Evolutionary conservation across 768 basidiomycete species (phyloP).

Genomic region (Antrodiella citrinella): DNA sequence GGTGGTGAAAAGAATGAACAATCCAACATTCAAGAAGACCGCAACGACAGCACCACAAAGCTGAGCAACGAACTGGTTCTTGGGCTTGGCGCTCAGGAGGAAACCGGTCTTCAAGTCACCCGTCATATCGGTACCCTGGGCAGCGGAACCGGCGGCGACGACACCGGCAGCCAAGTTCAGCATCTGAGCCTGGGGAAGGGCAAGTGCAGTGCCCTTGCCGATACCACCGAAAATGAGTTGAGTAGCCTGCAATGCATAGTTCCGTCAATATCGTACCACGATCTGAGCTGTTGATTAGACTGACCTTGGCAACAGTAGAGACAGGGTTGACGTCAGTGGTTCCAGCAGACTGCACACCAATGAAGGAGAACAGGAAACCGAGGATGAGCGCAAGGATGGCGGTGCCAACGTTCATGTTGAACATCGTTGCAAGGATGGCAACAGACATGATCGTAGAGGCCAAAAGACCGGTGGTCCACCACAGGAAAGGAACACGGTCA

Average conservation of each 20-base stretch:
- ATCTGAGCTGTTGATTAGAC: background rate
- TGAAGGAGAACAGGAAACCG: slow-evolving; percentile 60
- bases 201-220: slow-evolving; percentile 36
- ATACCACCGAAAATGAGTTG: slow-evolving; percentile 62
- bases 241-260: slow-evolving; percentile 29
- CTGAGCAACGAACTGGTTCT: slow-evolving; percentile 55
- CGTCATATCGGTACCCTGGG: slow-evolving; percentile 56
- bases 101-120: slow-evolving; percentile 66
- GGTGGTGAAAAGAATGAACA: slow-evolving; percentile 56
- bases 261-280: background rate
- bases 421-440: slow-evolving; percentile 45
- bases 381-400: slow-evolving; percentile 49
- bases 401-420: slow-evolving; percentile 51
- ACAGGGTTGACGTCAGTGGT: slow-evolving; percentile 58
- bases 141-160: slow-evolving; percentile 46
- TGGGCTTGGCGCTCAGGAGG: slow-evolving; percentile 55
- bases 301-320: slow-evolving; percentile 43
- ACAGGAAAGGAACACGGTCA: slow-evolving; percentile 46
- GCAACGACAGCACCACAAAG: slow-evolving; percentile 50
- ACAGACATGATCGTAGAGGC: slow-evolving; percentile 40
- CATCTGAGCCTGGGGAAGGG: slow-evolving; percentile 28
- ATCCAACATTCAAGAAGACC: slow-evolving; percentile 48
- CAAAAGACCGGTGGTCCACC: slow-evolving; percentile 48
- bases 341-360: slow-evolving; percentile 54
- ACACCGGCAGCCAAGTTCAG: slow-evolving; percentile 47